Conservation (phyloP, 139 green algal species). For the Picochlorum sp. region DNA sequence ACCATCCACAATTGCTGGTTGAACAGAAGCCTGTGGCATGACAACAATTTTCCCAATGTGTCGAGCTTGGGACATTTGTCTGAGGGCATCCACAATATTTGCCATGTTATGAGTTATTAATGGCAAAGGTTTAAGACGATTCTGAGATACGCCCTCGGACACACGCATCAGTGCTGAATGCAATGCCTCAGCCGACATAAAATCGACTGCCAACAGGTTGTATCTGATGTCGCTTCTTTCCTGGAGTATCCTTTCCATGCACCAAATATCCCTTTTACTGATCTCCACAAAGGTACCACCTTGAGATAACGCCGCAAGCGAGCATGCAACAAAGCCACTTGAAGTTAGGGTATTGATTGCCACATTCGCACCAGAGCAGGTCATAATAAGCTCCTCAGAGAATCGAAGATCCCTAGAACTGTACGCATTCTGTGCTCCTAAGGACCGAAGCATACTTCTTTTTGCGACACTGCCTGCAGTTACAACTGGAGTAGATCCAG, state of each 20-base stretch:
- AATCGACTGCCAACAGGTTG: slow-evolving; percentile 67
- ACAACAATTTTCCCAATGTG: slow-evolving; percentile 78
- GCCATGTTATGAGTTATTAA: slow-evolving; percentile 18
- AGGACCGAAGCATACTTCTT: slow-evolving; percentile 30
- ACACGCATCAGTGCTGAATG: slow-evolving; percentile 13
- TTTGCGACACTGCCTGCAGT: slow-evolving; percentile 42
- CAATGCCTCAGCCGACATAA: slow-evolving; percentile 50
- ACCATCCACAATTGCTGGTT: neutral
- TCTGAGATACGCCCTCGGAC: slow-evolving; percentile 18
- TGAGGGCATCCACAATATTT: slow-evolving; percentile 37
- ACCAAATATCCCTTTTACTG: slow-evolving; percentile 78
- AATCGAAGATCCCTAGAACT: slow-evolving; percentile 44
- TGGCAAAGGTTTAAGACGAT: slow-evolving; percentile 29
- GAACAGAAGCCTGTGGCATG: neutral
- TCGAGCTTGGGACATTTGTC: slow-evolving; percentile 60
- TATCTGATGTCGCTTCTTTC: slow-evolving; percentile 61
- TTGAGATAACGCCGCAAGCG: slow-evolving; percentile 30
- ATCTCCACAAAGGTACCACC: slow-evolving; percentile 65
- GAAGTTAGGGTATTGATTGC: slow-evolving; percentile 74
- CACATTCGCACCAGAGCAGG: neutral
- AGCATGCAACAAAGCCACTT: slow-evolving; percentile 61
- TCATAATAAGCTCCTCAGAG: slow-evolving; percentile 4
- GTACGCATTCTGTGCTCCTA: slow-evolving; percentile 23
- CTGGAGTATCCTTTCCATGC: slow-evolving; percentile 24
- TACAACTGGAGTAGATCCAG: slow-evolving; percentile 19